Evolutionary conservation across 345 rosid genomes (phyloP).

Genomic region (Noccaea bulbosa): DNA sequence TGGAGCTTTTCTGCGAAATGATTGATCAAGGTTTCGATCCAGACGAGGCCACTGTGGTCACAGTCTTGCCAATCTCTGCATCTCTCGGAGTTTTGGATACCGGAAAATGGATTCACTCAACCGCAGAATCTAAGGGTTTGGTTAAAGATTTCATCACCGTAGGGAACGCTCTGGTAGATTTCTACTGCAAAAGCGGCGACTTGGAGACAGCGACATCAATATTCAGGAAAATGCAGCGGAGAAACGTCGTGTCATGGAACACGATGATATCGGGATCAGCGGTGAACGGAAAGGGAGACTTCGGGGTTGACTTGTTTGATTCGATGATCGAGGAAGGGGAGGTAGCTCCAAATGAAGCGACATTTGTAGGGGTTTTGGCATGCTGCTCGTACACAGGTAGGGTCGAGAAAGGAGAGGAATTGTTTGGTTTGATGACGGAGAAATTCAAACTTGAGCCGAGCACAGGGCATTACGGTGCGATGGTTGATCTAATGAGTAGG

Average conservation of each 20-base stretch:
- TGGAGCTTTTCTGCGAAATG: constrained; percentile 65
- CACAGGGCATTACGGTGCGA: constrained; percentile 67
- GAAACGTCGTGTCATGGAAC: constrained; percentile 69
- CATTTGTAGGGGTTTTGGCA: constrained; percentile 59
- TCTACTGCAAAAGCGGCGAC: constrained; percentile 64
- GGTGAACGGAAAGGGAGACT: constrained; percentile 58
- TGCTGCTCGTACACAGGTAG: constrained; percentile 69
- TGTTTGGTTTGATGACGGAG: constrained; percentile 57
- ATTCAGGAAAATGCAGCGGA: constrained; percentile 54
- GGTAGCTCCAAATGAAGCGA: constrained; percentile 54
- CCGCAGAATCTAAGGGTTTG: constrained; percentile 56
- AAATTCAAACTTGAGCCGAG: constrained; percentile 52
- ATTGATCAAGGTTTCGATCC: constrained; percentile 55
- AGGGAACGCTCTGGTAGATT: constrained; percentile 70
- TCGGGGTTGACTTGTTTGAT: constrained; percentile 60
- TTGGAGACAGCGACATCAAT: constrained; percentile 51
- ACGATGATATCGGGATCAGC: constrained; percentile 71
- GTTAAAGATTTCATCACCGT: constrained; percentile 47
- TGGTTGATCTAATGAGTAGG: constrained; percentile 79
- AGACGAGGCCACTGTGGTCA: constrained; percentile 69
- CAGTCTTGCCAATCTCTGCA: constrained; percentile 66
- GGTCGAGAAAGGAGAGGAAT: constrained; percentile 54
- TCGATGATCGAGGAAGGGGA: constrained; percentile 51
- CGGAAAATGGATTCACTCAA: constrained; percentile 57
- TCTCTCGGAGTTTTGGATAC: constrained; percentile 58